Evolutionary conservation across 2,329 filamentous ascomycete species (phyloP), one percentile per base, ranked within the genome.

Genomic region (Chrysosporium keratinophilum): DNA sequence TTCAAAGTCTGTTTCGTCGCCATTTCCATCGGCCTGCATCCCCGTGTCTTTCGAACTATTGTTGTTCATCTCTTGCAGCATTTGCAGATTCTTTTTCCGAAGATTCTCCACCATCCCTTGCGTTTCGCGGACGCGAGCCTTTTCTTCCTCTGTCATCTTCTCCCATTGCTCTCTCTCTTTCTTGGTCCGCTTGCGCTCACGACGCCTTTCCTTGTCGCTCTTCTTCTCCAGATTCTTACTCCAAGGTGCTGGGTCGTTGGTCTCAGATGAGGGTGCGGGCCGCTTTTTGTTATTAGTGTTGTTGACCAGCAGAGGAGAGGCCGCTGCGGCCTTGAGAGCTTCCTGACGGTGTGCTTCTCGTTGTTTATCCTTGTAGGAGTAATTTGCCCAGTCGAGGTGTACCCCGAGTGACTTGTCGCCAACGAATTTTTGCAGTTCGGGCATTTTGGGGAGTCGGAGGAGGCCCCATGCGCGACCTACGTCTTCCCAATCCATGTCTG

Each of bases 361-460:
- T 17, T 76, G 72, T 65, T 84, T 85, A 61, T 91, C 86, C 63
- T 82, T 82, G 70, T 88, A 91, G 0, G 79, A 73, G 62, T 82
- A 88, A 1, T 69, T 74, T 42, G 83, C 77, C 77, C 85, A 83
- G 65, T 88, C 80, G 3, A 71, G 49, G 1, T 56, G 58, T 10
- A 88, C 72, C 1, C 78, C 77, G 0, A 86, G 71, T 19, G 73
- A 78, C 58, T 78, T 77, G 65, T 88, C 84, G 3, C 84, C 84
- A 11, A 81, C 78, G 75, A 86, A 91, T 0, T 76, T 79, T 62
- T 83, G 85, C 51, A 88, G 73, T 68, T 98, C 93, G 0, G 93
- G 91, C 93, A 98, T 98, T 65, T 86, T 88, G 3, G 93, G 93
- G 59, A 97, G 77, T 49, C 83, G 83, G 1, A 96, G 75, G 0